Base-by-base conservation (phyloP, 1,284 basidiomycete genomes). In the Naganishia albida region DNA sequence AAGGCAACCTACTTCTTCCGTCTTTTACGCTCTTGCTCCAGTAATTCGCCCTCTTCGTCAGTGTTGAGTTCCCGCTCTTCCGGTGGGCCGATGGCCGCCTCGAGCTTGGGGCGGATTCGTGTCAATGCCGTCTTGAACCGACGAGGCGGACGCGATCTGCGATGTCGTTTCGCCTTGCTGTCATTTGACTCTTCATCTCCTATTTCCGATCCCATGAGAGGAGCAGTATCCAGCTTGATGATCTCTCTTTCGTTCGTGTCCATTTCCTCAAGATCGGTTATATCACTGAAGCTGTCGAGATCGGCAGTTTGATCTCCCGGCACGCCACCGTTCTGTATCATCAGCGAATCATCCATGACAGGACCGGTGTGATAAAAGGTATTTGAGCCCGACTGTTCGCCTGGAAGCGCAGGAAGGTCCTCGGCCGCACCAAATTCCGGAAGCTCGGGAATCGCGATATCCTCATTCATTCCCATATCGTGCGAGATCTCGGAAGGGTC, bases 121-220 rank as follows among this genome's bases (percentile, higher is more conserved):
- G 67, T 67, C 28, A 67, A 50, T 20, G 63, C 64, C 20, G 67
- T 67, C 57, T 67, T 67, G 63, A 67, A 67, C 20, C 67, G 63
- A 26, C 67, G 50, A 20, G 67, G 67, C 23, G 67, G 67, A 12
- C 67, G 50, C 4, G 67, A 57, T 44, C 64, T 64, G 2, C 67
- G 55, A 28, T 51, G 46, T 16, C 67, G 56, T 38, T 64, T 60
- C 7, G 57, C n/a, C 40, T 64, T 64, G 39, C 54, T 53, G 42
- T 59, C 63, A 39, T 51, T 52, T 20, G 60, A 52, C 43, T 63
- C 51, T 10, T 63, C 50, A 10, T 63, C 60, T 18, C 60, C 50
- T 40, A 52, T 46, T 51, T 52, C 60, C 6, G 60, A 63, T 49
- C 59, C 59, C 20, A 63, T 53, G 7, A 56, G 25, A 13, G 59